Evolutionary conservation across 805 yeast species (phyloP).

Genomic region (Wickerhamomyces tratensis): DNA sequence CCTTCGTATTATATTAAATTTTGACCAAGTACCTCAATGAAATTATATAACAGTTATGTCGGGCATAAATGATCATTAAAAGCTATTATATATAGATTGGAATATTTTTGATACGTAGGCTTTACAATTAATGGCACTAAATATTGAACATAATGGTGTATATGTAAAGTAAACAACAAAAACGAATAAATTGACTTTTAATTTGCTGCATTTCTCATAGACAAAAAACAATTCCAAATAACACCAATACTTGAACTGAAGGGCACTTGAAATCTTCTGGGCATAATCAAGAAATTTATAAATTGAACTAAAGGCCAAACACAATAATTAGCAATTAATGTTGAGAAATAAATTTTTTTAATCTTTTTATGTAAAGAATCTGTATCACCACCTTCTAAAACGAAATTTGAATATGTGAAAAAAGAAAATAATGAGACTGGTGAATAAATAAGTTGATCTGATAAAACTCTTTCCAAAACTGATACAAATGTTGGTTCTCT

Average conservation of each 20-base stretch:
- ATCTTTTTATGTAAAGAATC: constrained; percentile 58
- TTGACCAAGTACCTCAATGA: too few species aligned
- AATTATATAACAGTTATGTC: too few species aligned
- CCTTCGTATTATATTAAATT: too few species aligned
- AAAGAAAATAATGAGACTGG: constrained; percentile 77
- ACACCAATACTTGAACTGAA: constrained; percentile 77
- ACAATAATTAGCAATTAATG: constrained; percentile 56
- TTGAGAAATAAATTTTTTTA: constrained; percentile 53
- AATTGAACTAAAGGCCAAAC: constrained; percentile 84
- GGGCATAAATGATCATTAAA: too few species aligned
- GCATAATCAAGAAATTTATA: constrained; percentile 61
- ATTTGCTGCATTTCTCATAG: constrained; percentile 59
- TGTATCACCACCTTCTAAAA: constrained; percentile 66
- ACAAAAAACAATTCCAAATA: constrained; percentile 88
- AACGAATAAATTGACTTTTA: background rate
- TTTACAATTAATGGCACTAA: too few species aligned
- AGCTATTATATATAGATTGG: too few species aligned
- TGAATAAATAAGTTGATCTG: constrained; percentile 85
- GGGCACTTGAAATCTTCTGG: constrained; percentile 75
- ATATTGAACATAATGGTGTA: too few species aligned
- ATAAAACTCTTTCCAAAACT: constrained; percentile 75
- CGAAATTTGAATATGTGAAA: constrained; percentile 74
- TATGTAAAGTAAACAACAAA: too few species aligned
- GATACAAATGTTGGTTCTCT: constrained; percentile 79
- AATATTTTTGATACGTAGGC: too few species aligned